Conservation (phyloP, 2,329 filamentous ascomycete species). For the Pyrenochaeta sp. region DNA sequence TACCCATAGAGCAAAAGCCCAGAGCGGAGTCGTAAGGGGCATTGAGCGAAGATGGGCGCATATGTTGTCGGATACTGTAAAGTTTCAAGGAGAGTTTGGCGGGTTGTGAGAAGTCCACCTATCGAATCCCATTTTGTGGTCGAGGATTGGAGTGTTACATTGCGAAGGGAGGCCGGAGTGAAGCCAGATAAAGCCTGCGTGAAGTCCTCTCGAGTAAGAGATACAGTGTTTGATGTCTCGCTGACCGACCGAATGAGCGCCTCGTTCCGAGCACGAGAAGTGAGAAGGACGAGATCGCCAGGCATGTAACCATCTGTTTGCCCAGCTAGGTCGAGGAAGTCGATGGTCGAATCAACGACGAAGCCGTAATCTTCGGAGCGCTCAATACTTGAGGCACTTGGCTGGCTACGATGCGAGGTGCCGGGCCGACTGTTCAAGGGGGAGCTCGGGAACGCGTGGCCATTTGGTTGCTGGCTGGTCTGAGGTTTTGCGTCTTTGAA, state of each 20-base stretch:
- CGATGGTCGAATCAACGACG: conserved; percentile 75
- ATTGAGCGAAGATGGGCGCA: conserved; percentile 95
- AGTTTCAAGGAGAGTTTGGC: conserved; percentile 91
- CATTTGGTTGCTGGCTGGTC: conserved; percentile 26
- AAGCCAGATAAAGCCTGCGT: conserved; percentile 86
- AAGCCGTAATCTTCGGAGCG: conserved; percentile 63
- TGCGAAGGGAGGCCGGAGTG: conserved; percentile 91
- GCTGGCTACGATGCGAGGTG: conserved; percentile 53
- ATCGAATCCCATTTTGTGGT: conserved; percentile 93
- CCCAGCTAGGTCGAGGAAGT: conserved; percentile 91
- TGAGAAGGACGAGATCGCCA: conserved; percentile 85
- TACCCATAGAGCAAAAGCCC: conserved; percentile 93
- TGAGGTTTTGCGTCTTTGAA: conserved; percentile 48
- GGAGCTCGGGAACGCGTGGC: conserved; percentile 43
- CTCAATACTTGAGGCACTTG: conserved; percentile 45
- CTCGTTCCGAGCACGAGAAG: conserved; percentile 88
- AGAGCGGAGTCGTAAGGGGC: conserved; percentile 90
- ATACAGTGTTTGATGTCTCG: conserved; percentile 56
- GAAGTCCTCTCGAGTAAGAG: conserved; percentile 78
- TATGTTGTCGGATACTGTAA: conserved; percentile 97
- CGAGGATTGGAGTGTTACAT: conserved; percentile 91
- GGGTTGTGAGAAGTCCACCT: conserved; percentile 84
- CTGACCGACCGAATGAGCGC: conserved; percentile 84
- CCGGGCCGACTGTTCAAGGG: conserved; percentile 59
- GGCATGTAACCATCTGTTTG: conserved; percentile 99